phyloP scores from a whole-genome alignment of 2,329 filamentous ascomycete species.

The Domatiomyces globalis region DNA sequence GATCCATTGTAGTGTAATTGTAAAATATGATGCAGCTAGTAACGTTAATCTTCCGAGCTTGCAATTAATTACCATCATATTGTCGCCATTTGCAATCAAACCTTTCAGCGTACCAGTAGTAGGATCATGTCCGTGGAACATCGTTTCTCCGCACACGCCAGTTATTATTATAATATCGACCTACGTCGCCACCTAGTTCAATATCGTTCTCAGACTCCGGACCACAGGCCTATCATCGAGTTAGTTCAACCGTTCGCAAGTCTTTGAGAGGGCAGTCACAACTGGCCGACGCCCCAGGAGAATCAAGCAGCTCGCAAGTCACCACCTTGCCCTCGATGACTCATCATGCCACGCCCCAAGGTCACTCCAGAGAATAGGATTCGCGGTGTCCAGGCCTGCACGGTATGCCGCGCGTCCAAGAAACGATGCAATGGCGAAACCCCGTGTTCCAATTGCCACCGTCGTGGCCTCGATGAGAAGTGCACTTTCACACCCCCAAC shows the following conservation, averaged over 20 bases:
- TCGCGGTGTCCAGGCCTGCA: constrained; percentile 37
- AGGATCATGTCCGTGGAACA: no score
- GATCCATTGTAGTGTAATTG: background rate
- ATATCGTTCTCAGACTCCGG: no score
- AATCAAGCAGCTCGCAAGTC: no score
- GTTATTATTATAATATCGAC: no score
- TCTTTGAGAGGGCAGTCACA: background rate
- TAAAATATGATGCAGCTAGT: background rate
- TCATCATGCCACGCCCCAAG: constrained; percentile 38
- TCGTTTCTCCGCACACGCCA: no score
- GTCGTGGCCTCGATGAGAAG: background rate
- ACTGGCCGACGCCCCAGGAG: background rate
- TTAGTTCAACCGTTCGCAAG: background rate
- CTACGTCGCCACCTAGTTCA: no score
- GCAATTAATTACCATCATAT: background rate
- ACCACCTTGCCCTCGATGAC: background rate
- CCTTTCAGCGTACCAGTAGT: no score
- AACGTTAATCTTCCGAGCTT: background rate
- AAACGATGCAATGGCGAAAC: constrained; percentile 38
- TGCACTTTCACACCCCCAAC: background rate
- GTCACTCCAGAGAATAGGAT: constrained; percentile 37
- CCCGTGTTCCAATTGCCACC: constrained; percentile 35
- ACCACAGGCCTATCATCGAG: no score
- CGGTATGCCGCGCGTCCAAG: constrained; percentile 36
- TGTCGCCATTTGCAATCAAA: no score